Evolutionary conservation across 2,329 filamentous ascomycete species (phyloP), one percentile per base, ranked within the genome.

Genomic region (Cordyceps pruinosa): DNA sequence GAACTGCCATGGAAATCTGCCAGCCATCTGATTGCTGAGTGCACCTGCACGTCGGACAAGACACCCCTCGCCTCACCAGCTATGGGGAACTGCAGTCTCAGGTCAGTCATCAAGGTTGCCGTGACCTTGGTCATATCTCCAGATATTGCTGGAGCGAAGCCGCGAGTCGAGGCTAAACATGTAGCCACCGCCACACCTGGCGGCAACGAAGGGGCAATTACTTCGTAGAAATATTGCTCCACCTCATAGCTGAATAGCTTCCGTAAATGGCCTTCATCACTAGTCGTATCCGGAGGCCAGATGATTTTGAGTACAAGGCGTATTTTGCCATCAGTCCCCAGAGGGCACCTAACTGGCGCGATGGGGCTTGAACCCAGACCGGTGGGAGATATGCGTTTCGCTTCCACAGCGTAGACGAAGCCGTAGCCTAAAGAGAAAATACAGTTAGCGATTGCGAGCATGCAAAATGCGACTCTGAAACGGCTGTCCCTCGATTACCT

Each of bases 191-290:
- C 73, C 1, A 80, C 66, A 0, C 71, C 65, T 0, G 68, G 64
- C 0, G 70, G 65, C 2, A 88, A 66, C 0, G 64, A 65, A 0
- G 81, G 78, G 0, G 81, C 82, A 12, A 88, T 67, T 2, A 78
- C 66, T 2, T 71, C 72, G 65, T 88, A 88, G 61, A 88, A 88
- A 61, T 78, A 79, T 63, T 85, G 83, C 67, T 88, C 85, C 4
- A 86, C 82, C 46, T 84, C 75, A 61, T 88, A 88, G 64, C 83
- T 86, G 28, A 87, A 67, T 58, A 88, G 77, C 64, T 88, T 88
- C 7, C 85, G 78, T 0, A 82, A 63, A 61, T 88, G 84, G 0
- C 84, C 83, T 63, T 87, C 84, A 37, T 85, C 79, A 3, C 70
- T 62, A 0, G 54, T 46, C 0, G 53, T 54, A 39, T 67, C 63